These are phyloP conservation scores for Metschnikowia colocasiae DNA, from an alignment of 805 yeast genomes.

Conservation along the genomic window DNA sequence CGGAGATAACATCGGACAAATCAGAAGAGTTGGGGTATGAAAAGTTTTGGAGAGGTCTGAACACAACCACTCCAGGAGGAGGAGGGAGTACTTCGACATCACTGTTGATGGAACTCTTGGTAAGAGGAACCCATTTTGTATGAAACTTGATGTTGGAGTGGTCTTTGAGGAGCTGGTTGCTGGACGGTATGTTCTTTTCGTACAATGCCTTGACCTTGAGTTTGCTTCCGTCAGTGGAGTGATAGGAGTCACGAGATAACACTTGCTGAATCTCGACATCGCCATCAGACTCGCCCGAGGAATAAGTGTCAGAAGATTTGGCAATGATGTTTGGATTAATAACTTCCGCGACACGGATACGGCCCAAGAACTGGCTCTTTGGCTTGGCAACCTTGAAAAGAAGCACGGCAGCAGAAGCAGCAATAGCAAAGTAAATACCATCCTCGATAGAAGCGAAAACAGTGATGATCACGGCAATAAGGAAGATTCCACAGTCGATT, in stretches of 20 bases:
- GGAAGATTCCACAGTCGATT: conserved; percentile 66
- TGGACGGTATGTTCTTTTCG: conserved; percentile 19
- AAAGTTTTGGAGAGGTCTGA: conserved; percentile 76
- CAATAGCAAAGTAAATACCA: conserved; percentile 88
- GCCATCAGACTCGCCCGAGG: conserved; percentile 20
- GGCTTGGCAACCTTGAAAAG: conserved; percentile 78
- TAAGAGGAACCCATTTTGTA: conserved; percentile 68
- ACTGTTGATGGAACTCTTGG: conserved; percentile 48
- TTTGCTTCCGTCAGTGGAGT: conserved; percentile 22
- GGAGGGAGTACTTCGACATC: conserved; percentile 64
- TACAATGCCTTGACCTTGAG: conserved; percentile 16
- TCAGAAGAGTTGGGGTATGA: conserved; percentile 77
- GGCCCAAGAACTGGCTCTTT: conserved; percentile 77
- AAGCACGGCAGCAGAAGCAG: conserved; percentile 73
- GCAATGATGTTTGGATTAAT: conserved; percentile 51
- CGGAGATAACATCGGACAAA: conserved; percentile 66
- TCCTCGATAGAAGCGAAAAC: conserved; percentile 77
- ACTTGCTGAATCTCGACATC: conserved; percentile 44
- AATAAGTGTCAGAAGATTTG: conserved; percentile 16
- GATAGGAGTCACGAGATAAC: conserved; percentile 29
- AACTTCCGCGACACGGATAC: conserved; percentile 69
- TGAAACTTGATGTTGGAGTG: conserved; percentile 43
- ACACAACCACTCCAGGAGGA: conserved; percentile 87
- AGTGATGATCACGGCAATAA: conserved; percentile 68
- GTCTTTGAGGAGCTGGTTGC: conserved; percentile 22